Percentiles rank a stretch among this genome's conserved stretches.
These are phyloP conservation scores for Rhododendron vialii DNA, from an alignment of 148 eudicot species.

Conservation along the genomic window DNA sequence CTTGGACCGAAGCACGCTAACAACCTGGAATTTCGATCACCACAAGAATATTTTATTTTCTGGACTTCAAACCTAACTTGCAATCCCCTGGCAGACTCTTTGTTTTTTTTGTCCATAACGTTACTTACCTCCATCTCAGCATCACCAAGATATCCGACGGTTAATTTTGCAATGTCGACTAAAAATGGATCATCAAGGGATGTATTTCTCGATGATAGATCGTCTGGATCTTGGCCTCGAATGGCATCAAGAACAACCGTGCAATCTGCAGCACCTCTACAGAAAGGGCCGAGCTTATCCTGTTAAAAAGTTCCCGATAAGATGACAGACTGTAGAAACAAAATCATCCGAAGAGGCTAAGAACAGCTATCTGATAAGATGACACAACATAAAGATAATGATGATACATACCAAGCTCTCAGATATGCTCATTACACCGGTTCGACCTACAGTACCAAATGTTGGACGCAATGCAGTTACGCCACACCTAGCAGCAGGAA, in stretches of 20 bases:
- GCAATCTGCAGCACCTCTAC: conserved; percentile 86
- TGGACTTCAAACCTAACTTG: not conserved
- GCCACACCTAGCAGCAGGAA: conserved; percentile 89
- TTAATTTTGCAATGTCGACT: conserved; percentile 70
- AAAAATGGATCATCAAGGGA: conserved; percentile 64
- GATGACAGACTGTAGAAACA: not conserved
- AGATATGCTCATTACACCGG: conserved; percentile 89
- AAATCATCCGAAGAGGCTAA: not conserved
- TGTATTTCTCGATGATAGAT: conserved; percentile 68
- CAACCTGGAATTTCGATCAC: conserved; percentile 44
- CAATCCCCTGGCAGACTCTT: not conserved
- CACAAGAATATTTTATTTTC: not conserved
- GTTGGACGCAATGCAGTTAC: conserved; percentile 84
- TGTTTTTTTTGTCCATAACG: not conserved
- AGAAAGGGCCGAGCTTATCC: conserved; percentile 95
- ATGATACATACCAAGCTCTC: conserved; percentile 63
- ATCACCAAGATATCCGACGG: conserved; percentile 85
- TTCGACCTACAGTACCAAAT: conserved; percentile 83
- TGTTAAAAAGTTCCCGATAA: conserved; percentile 18
- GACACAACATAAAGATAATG: not conserved
- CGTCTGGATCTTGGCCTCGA: conserved; percentile 83
- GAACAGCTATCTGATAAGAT: not conserved
- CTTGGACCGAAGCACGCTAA: conserved; percentile 61
- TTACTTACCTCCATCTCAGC: conserved; percentile 74
- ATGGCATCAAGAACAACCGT: conserved; percentile 60